Conservation (phyloP, 306 rosid species). For the Pyrus betulifolia region DNA sequence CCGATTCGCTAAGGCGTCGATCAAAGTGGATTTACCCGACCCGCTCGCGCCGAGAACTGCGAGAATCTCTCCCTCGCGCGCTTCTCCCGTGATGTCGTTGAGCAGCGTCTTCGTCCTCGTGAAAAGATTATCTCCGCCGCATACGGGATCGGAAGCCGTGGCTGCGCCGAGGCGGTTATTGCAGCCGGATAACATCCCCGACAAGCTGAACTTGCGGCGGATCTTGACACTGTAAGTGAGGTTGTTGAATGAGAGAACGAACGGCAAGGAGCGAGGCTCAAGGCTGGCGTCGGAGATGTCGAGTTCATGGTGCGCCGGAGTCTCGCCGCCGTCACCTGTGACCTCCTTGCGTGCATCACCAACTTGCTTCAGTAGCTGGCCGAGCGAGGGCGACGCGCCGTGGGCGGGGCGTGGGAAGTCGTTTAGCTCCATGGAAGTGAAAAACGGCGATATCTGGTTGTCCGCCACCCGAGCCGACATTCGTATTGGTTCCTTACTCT, state of each 20-base stretch:
- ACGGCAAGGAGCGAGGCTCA: conserved; percentile 54
- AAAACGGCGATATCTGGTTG: conserved; percentile 23
- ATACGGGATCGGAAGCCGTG: conserved; percentile 15
- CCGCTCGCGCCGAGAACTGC: conserved; percentile 97
- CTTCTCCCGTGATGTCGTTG: conserved; percentile 81
- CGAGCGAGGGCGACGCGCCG: conserved; percentile 47
- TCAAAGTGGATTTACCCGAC: conserved; percentile 84
- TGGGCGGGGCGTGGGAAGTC: conserved; percentile 20
- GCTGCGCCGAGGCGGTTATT: conserved; percentile 13
- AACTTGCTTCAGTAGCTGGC: conserved; percentile 65
- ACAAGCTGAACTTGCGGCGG: conserved; percentile 38
- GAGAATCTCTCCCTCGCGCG: conserved; percentile 79
- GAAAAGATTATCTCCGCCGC: conserved; percentile 36
- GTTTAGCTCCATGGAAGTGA: conserved; percentile 30
- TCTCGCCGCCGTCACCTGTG: conserved; percentile 61
- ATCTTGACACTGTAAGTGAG: conserved; percentile 73
- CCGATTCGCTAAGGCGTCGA: conserved; percentile 80
- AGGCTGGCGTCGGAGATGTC: conserved; percentile 26
- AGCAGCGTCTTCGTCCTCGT: conserved; percentile 51
- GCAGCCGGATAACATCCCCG: conserved; percentile 1
- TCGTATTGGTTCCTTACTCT: background rate
- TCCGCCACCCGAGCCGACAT: conserved; percentile 42
- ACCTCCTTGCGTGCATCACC: conserved; percentile 62
- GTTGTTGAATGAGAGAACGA: conserved; percentile 61
- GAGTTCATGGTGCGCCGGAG: conserved; percentile 59